Evolutionary conservation across 495 filamentous ascomycete genomes (phyloP).

Genomic region (Lasiosphaeria ovina): DNA sequence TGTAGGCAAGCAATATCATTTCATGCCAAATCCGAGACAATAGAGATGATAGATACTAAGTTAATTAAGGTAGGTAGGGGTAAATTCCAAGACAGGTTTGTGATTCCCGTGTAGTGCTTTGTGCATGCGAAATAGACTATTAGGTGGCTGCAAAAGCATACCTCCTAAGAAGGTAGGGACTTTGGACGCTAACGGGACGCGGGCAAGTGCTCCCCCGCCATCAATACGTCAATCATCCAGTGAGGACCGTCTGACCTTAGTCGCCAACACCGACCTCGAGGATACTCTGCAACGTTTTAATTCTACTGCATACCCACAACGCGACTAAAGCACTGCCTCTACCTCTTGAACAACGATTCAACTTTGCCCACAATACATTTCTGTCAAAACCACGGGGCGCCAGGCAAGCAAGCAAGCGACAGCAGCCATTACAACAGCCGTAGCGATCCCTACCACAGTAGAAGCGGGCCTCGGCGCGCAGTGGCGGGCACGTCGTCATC

Average conservation of each 20-base stretch:
- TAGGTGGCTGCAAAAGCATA: neutral
- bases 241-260: neutral
- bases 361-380: too few species aligned
- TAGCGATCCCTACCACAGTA: neutral
- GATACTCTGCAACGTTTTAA: neutral
- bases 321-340: neutral
- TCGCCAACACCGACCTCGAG: neutral
- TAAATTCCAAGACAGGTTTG: neutral
- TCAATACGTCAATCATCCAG: slow-evolving; percentile 7
- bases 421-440: too few species aligned
- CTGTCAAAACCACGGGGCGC: too few species aligned
- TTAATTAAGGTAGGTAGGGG: too few species aligned
- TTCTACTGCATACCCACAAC: neutral
- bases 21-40: too few species aligned
- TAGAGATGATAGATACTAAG: too few species aligned
- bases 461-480: neutral
- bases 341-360: neutral
- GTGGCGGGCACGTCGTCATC: slow-evolving; percentile 3
- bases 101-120: neutral
- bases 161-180: neutral
- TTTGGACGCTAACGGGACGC: neutral
- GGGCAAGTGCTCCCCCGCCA: neutral
- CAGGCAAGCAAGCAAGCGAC: too few species aligned
- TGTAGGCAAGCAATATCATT: too few species aligned
- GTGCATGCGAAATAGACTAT: neutral